Base-by-base conservation (phyloP, 164 flowering plant species). In the Litsea cubeba region DNA sequence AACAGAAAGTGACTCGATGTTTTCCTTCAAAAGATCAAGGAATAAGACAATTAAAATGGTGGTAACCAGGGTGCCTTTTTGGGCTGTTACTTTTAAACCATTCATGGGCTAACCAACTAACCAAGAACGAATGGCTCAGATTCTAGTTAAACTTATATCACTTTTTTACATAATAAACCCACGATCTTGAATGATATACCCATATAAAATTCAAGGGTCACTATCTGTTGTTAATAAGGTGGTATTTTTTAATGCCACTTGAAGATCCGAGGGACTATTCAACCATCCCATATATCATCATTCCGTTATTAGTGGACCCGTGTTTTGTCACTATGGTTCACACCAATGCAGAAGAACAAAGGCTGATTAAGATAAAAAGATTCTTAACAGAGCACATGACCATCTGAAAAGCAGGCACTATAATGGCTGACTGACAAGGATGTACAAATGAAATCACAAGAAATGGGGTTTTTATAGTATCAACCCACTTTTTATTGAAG, bases 31-130 rank as follows among this genome's bases (percentile, higher is more conserved):
- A 25, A 58, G 50, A 24, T 14, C 64, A 20, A 58, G 64, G 64
- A 71, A 71, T 49, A 71, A 57, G 73, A 71, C 73, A 71, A 71
- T 25, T 17, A 32, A 14, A 18, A 60, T 25, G 20, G 64, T 30
- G 50, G 73, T 71, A 50, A 8, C 14, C 25, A 25, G 1, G 25
- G 25, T 25, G 25, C 25, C 1, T 25, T 25, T 25, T 25, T 25
- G 25, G 25, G 25, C 25, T 25, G 25, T 25, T 25, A 25, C 25
- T 25, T 25, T 1, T 25, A 25, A 25, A 8, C 54, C 54, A 50
- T 8, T 2, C 54, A 14, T 8, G 54, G 54, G 54, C 10, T 14
- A 50, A 50, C 14, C 54, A 50, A 8, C n/a, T n/a, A n/a, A n/a
- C n/a, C n/a, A n/a, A n/a, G 54, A 50, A 50, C 3, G 10, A 14